Evolutionary conservation across 495 filamentous ascomycete genomes (phyloP).

Genomic region (Hypoxylon fuscum): DNA sequence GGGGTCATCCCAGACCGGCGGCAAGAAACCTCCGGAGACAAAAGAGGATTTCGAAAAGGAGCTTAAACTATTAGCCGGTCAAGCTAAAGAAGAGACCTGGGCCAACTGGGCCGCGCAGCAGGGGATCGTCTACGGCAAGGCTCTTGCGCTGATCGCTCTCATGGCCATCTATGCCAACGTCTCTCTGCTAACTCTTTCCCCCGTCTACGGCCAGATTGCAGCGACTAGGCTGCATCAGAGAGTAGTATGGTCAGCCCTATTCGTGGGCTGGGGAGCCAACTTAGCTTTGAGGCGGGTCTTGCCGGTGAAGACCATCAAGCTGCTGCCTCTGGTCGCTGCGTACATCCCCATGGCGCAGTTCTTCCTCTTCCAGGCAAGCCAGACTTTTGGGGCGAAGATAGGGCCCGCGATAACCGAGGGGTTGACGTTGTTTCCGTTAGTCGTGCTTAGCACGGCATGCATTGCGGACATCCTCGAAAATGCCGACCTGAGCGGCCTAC

Average conservation of each 20-base stretch:
- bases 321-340: slow-evolving; percentile 73
- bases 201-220: slow-evolving; percentile 86
- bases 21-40: slow-evolving; percentile 44
- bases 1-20: slow-evolving; percentile 21
- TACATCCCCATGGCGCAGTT: slow-evolving; percentile 78
- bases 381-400: slow-evolving; percentile 66
- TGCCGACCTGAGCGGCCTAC: slow-evolving; percentile 63
- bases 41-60: slow-evolving; percentile 62
- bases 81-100: slow-evolving; percentile 59
- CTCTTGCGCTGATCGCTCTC: slow-evolving; percentile 64
- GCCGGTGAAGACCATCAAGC: slow-evolving; percentile 51
- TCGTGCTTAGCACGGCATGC: slow-evolving; percentile 71
- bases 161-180: slow-evolving; percentile 78
- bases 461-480: slow-evolving; percentile 70
- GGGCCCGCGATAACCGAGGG: slow-evolving; percentile 81
- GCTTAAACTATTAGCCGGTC: slow-evolving; percentile 57
- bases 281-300: slow-evolving; percentile 54
- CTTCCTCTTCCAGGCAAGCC: slow-evolving; percentile 70
- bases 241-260: slow-evolving; percentile 68
- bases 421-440: slow-evolving; percentile 75
- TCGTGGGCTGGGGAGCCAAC: slow-evolving; percentile 69
- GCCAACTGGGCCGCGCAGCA: slow-evolving; percentile 46
- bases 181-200: slow-evolving; percentile 78
- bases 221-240: slow-evolving; percentile 74
- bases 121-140: slow-evolving; percentile 50